Evolutionary conservation across 1,284 basidiomycete species (phyloP).

Genomic region (Cystobasidium slooffiae): DNA sequence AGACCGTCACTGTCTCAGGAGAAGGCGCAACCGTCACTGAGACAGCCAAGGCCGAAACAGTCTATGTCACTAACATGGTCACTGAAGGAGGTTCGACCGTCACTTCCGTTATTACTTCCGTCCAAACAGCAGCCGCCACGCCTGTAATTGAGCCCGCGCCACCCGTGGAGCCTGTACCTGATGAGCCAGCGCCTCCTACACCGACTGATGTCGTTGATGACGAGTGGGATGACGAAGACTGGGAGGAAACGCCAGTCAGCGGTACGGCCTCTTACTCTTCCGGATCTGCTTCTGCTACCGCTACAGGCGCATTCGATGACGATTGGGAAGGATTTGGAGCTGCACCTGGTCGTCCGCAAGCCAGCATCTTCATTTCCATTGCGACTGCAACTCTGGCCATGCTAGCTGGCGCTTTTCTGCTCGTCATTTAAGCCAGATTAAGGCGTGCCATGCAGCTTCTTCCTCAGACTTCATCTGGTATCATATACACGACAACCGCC

Average conservation of each 20-base stretch:
- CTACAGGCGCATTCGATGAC: conserved; percentile 14
- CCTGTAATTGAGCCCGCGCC: neutral
- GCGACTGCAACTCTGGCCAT: conserved; percentile 7
- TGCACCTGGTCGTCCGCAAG: conserved; percentile 26
- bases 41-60: neutral
- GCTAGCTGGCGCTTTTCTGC: conserved; percentile 11
- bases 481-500: too few relatives aligned
- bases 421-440: neutral
- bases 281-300: neutral
- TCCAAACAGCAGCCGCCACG: neutral
- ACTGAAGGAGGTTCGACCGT: conserved; percentile 1
- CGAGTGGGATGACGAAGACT: conserved; percentile 21
- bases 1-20: conserved; percentile 17
- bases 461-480: too few relatives aligned
- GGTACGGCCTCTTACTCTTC: conserved; percentile 14
- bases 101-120: neutral
- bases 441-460: too few relatives aligned
- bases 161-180: neutral
- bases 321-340: conserved; percentile 11
- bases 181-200: neutral
- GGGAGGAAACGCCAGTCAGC: conserved; percentile 17
- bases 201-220: neutral
- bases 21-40: conserved; percentile 17
- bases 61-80: neutral
- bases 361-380: neutral